Evolutionary conservation across 345 rosid species (phyloP).

Genomic region (Geranium brycei): DNA sequence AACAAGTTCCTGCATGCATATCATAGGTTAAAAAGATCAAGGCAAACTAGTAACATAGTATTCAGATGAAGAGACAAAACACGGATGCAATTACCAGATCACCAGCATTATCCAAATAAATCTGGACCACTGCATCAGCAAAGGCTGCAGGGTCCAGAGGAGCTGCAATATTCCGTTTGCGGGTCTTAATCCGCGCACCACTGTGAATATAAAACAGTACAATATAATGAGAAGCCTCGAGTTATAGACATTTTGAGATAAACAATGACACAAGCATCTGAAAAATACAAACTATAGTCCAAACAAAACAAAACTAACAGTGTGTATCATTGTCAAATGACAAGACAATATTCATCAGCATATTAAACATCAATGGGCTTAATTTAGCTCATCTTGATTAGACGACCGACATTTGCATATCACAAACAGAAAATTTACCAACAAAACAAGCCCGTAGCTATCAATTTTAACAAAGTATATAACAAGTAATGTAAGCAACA

Average conservation of each 20-base stretch:
- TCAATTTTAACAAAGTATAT: not conserved
- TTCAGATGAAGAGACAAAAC: not conserved
- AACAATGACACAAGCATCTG: not conserved
- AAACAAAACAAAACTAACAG: not conserved
- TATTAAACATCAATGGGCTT: not conserved
- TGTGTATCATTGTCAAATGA: not conserved
- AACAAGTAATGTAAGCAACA: not conserved
- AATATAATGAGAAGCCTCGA: not conserved
- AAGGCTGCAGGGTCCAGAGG: conserved; percentile 98
- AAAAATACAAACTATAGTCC: not conserved
- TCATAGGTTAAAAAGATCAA: not conserved
- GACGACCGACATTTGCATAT: no score
- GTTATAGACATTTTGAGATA: not conserved
- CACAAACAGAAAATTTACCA: not conserved
- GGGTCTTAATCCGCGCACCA: conserved; percentile 99
- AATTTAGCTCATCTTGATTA: no score
- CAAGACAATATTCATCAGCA: not conserved
- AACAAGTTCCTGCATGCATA: conserved; percentile 55
- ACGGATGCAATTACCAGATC: conserved; percentile 53
- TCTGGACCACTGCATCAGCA: conserved; percentile 96
- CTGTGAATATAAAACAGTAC: conserved; percentile 22
- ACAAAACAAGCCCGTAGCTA: not conserved
- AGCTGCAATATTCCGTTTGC: conserved; percentile 96
- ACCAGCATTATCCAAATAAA: conserved; percentile 92
- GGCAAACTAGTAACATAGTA: not conserved